Percentiles rank a stretch among this genome's conserved stretches.
Conservation (phyloP, 2,329 filamentous ascomycete genomes). For the Amesomyces nigricolor region DNA sequence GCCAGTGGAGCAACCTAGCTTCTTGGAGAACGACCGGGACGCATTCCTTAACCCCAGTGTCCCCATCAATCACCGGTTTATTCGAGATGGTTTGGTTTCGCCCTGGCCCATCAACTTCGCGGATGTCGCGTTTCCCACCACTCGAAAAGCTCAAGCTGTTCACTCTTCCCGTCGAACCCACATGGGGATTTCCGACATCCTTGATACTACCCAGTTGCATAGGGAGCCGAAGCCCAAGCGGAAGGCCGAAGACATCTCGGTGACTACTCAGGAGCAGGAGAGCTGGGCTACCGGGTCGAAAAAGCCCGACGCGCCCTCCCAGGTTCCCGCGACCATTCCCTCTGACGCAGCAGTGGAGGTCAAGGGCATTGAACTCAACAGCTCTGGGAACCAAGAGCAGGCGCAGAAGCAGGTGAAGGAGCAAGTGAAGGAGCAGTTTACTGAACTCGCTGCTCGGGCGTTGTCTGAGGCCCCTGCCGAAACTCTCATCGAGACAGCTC, state of each 20-base stretch:
- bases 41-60: no score
- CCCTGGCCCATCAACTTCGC: no score
- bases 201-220: slow-evolving; percentile 12
- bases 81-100: no score
- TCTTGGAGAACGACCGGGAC: no score
- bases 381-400: no score
- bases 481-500: not conserved
- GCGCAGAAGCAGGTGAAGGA: no score
- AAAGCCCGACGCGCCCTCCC: not conserved
- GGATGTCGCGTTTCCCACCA: not conserved
- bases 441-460: no score
- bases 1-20: no score
- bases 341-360: no score
- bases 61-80: no score
- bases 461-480: not conserved
- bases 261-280: slow-evolving; percentile 20
- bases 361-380: no score
- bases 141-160: not conserved
- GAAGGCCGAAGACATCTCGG: slow-evolving; percentile 31
- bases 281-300: slow-evolving; percentile 7
- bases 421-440: no score
- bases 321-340: not conserved
- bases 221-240: slow-evolving; percentile 25
- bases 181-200: slow-evolving; percentile 23
- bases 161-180: slow-evolving; percentile 14